These are phyloP conservation scores for Suillus decipiens DNA, from an alignment of 768 basidiomycete genomes.

Conservation along the genomic window DNA sequence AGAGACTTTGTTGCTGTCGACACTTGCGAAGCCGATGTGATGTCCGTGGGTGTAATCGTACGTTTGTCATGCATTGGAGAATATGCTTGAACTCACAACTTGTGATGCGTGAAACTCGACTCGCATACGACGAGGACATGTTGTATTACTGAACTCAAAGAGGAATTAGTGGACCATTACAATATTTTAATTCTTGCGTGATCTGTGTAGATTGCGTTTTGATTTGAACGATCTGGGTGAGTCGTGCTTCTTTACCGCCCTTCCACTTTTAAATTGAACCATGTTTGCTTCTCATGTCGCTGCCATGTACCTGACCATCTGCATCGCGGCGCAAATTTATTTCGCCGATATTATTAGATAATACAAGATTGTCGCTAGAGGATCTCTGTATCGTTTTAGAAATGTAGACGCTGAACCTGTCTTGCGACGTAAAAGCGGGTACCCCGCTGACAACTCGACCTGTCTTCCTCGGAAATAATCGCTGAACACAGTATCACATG, in stretches of 20 bases:
- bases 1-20: constrained; percentile 22
- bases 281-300: constrained; percentile 1
- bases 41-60: constrained; percentile 19
- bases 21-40: constrained; percentile 13
- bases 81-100: constrained; percentile 14
- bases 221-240: constrained; percentile 7
- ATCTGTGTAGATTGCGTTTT: constrained; percentile 11
- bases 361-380: no score
- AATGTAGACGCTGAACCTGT: not conserved
- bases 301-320: constrained; percentile 2
- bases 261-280: not conserved
- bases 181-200: not conserved
- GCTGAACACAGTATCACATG: no score
- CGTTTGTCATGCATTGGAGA: constrained; percentile 15
- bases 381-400: constrained; percentile 1
- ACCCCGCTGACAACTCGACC: not conserved
- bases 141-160: no score
- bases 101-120: no score
- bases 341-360: not conserved
- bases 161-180: not conserved
- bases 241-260: constrained; percentile 6
- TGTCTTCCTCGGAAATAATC: not conserved
- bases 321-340: constrained; percentile 2
- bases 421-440: constrained; percentile 3
- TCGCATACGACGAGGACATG: no score